These are phyloP conservation scores for Mycena filopes DNA, from an alignment of 768 basidiomycete species.

Conservation along the genomic window DNA sequence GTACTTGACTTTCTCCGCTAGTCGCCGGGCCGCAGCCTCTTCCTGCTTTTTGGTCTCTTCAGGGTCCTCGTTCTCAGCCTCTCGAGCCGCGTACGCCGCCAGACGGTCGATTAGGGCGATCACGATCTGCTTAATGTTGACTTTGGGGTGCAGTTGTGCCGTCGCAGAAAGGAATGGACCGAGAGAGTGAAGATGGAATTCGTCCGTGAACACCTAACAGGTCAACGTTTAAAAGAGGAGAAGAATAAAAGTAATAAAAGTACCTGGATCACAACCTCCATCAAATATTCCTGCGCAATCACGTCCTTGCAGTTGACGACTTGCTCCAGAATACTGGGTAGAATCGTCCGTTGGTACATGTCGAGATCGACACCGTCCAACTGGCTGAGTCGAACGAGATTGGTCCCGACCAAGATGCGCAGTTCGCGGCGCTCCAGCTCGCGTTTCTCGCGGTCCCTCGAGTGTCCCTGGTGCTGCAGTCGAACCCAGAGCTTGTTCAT, in stretches of 20 bases:
- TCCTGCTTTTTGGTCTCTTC: slow-evolving; percentile 94
- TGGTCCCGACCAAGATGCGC: slow-evolving; percentile 96
- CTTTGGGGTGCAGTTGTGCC: slow-evolving; percentile 95
- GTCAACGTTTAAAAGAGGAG: background rate
- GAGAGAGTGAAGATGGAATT: slow-evolving; percentile 97
- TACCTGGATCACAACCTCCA: slow-evolving; percentile 99
- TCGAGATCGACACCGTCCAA: slow-evolving; percentile 96
- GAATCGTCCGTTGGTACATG: slow-evolving; percentile 86
- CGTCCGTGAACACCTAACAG: slow-evolving; percentile 93
- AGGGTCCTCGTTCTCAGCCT: slow-evolving; percentile 96
- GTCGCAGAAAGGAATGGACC: slow-evolving; percentile 96
- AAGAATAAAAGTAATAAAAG: slow-evolving; percentile 30
- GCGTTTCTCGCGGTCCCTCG: slow-evolving; percentile 95
- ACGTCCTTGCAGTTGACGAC: slow-evolving; percentile 99
- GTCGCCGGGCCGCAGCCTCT: slow-evolving; percentile 88
- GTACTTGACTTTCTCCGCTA: slow-evolving; percentile 86
- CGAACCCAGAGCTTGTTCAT: slow-evolving; percentile 99
- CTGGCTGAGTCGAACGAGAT: slow-evolving; percentile 94
- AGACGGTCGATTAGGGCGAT: slow-evolving; percentile 97
- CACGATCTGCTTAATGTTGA: slow-evolving; percentile 98
- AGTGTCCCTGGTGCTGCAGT: slow-evolving; percentile 97
- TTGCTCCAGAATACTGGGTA: slow-evolving; percentile 95
- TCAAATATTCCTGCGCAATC: slow-evolving; percentile 98
- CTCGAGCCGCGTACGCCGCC: slow-evolving; percentile 95
- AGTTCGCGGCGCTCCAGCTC: slow-evolving; percentile 96